Base-by-base conservation (phyloP, 495 filamentous ascomycete species). In the Penicillium parvum region DNA sequence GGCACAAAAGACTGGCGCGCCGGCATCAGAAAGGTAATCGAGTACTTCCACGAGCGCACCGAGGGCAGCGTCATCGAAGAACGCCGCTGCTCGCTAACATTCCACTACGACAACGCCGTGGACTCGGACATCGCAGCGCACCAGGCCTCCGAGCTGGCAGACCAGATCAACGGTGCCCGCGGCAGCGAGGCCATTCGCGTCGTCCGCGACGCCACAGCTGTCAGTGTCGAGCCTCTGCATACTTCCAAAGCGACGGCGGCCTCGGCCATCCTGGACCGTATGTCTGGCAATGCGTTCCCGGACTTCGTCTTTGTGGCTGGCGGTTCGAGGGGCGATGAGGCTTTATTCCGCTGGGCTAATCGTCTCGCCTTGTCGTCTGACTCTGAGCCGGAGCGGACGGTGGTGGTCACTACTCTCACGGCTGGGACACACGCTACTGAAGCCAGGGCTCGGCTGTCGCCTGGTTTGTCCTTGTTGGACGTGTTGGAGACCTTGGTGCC, bases 301-400 rank as follows among this genome's bases (percentile, higher is more conserved):
- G 83, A 90, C 47, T 94, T 90, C 61, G 56, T 95, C 18, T 79
- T 92, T 65, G 86, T 90, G 12, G 74, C 83, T 25, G 89, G 89
- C 27, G 83, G 90, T 50, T 79, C 86, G 16, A 79, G 88, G 7
- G 86, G 87, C 40, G 86, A 90, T 50, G 88, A 95, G 50, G 78
- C 83, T 42, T 74, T 92, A 36, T 95, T 89, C 63, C 83, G 79
- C 22, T 95, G 88, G 90, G 90, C 88, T 12, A 89, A 92, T 66
- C 58, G 72, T 7, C 59, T 91, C 18, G 65, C 15, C 21, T 15
- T 17, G 26, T 9, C 27, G n/a, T n/a, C n/a, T n/a, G 10, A 30
- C 12, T 2, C 25, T 8, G 28, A 14, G 11, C 61, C 61, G 1
- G 55, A 56, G 12, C 57, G 63, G n/a, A 45, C 47, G 3, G 68